Evolutionary conservation across 1,139 yeast genomes (phyloP), one percentile per base, ranked within the genome.

Genomic region (Lodderomyces parapsilosis): DNA sequence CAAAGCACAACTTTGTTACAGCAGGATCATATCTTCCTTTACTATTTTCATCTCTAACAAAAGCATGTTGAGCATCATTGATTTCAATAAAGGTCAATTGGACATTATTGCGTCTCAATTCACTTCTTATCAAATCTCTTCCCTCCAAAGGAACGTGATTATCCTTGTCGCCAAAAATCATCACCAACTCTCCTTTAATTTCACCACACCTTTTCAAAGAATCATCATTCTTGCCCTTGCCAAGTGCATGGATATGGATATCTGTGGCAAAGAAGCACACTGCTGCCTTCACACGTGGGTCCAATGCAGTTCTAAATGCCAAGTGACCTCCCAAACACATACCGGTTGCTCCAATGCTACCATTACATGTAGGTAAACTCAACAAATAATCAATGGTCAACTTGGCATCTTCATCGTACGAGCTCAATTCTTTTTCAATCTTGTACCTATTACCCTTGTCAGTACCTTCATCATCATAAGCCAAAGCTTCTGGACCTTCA

Each of bases 281-380:
- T 8, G 84, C 76, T 13, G 93, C 89, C 23, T 68, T 65, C 30
- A 86, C 80, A 44, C 89, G 66, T 24, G 76, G 71, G 55, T 86
- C 90, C 50, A 86, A 71, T 6, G 86, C 78, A 2, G 88, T 80
- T 53, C 95, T 73, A 62, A 78, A 84, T 1, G 95, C 93, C 56
- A 86, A 68, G 58, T 86, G 94, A 2, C 95, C 95, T 17, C 95
- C 95, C 36, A 86, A 76, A 59, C 95, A 86, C 91, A 86, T 86
- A 19, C 95, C 95, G 2, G 93, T 84, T 41, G 91, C 84, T 23
- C 94, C 95, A 51, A 85, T 76, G 48, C 74, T 78, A 36, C 93
- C 93, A 50, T 78, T 83, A 59, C 87, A 86, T 3, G 88, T 83
- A 2, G 75, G 68, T 49, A 86, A 68, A 2, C 74, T 57, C 42